Conservation (phyloP, 108 stramenopile genomes). For the Pseudonitzschia pungens region DNA sequence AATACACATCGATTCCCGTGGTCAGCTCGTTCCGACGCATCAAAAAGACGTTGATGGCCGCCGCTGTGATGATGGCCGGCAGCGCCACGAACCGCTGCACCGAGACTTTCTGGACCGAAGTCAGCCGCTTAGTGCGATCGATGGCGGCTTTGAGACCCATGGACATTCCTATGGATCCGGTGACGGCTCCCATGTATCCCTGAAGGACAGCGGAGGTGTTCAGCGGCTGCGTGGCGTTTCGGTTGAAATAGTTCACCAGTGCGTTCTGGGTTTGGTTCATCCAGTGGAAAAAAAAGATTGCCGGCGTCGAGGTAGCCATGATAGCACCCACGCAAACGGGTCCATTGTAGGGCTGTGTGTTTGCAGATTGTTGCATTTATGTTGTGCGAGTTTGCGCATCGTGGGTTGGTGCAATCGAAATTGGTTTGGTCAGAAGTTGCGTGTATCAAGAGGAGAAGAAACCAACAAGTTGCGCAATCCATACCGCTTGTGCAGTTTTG, state of each 20-base stretch:
- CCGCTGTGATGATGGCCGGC: constrained; percentile 1
- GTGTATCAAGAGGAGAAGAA: no score
- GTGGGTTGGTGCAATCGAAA: no score
- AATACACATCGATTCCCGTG: not conserved
- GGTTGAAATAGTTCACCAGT: constrained; percentile 68
- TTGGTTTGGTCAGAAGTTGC: no score
- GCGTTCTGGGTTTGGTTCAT: constrained; percentile 89
- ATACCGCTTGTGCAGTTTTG: no score
- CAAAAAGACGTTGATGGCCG: not conserved
- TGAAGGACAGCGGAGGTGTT: not conserved
- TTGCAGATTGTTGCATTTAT: not conserved
- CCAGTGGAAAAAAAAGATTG: constrained; percentile 79
- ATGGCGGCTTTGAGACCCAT: not conserved
- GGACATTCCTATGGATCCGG: not conserved
- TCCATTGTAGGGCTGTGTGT: constrained; percentile 62
- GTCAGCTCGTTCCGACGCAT: constrained; percentile 6
- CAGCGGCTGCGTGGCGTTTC: not conserved
- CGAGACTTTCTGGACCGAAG: not conserved
- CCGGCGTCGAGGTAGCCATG: constrained; percentile 45
- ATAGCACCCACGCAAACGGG: constrained; percentile 74
- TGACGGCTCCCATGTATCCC: constrained; percentile 1
- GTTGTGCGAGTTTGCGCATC: not conserved
- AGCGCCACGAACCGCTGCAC: constrained; percentile 1
- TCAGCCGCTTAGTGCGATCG: not conserved
- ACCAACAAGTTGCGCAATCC: no score